These are phyloP conservation scores for Zygosaccharomyces bisporus DNA, from an alignment of 805 yeast genomes.

Conservation along the genomic window DNA sequence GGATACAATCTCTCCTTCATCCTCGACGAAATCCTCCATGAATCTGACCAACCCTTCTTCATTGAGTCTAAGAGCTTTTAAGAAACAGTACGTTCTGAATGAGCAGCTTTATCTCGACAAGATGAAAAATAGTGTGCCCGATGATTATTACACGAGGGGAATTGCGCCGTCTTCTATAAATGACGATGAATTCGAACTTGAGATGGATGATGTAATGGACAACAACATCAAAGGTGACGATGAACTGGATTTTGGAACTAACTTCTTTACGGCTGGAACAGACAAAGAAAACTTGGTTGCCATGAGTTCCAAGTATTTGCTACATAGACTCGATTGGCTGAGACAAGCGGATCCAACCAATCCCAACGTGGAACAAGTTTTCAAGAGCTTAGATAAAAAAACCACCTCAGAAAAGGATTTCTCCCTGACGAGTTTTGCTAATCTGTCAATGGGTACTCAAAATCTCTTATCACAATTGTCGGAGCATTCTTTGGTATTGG, in stretches of 20 bases:
- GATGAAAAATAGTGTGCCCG: constrained; percentile 56
- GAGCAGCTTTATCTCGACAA: constrained; percentile 63
- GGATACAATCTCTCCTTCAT: constrained; percentile 19
- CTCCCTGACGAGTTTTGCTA: constrained; percentile 13
- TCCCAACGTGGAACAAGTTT: constrained; percentile 16
- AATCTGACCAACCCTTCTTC: constrained; percentile 13
- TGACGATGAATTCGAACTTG: constrained; percentile 31
- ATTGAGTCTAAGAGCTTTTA: constrained; percentile 19
- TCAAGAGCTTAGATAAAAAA: constrained; percentile 14
- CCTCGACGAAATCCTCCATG: constrained; percentile 21
- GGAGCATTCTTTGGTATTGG: constrained; percentile 47
- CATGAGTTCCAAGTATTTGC: constrained; percentile 28
- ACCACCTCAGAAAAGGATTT: constrained; percentile 17
- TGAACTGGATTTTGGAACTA: constrained; percentile 35
- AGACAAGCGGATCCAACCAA: constrained; percentile 44
- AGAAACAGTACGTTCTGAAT: constrained; percentile 43
- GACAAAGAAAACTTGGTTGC: constrained; percentile 24
- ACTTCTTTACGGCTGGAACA: constrained; percentile 21
- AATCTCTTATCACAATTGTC: constrained; percentile 20
- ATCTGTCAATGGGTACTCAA: constrained; percentile 21
- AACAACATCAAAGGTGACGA: constrained; percentile 23
- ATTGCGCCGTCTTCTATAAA: constrained; percentile 39
- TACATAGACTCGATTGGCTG: constrained; percentile 32
- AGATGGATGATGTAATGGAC: constrained; percentile 25
- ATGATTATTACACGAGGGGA: constrained; percentile 71